Percentiles rank a stretch among this genome's conserved stretches.
phyloP scores from a whole-genome alignment of 106 monocot genomes.

The Dendrobium chrysotoxum region DNA sequence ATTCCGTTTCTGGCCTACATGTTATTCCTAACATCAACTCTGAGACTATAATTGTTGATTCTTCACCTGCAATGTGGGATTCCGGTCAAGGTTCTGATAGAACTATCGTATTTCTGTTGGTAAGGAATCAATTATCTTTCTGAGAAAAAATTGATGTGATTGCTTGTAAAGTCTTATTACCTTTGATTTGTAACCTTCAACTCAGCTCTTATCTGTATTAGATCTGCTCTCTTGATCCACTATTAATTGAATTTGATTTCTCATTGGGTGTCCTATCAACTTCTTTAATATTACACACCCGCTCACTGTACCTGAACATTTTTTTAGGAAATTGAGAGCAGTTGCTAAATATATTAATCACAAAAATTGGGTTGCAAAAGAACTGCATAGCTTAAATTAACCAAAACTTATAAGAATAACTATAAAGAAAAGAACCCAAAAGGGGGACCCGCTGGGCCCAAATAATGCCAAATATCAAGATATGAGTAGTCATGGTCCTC shows the following conservation, averaged over 20 bases:
- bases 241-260: not conserved
- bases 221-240: not conserved
- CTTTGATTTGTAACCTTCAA: not conserved
- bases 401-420: no score
- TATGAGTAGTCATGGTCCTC: no score
- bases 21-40: slow-evolving; percentile 71
- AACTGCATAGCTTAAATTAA: no score
- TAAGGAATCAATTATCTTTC: slow-evolving; percentile 14
- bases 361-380: no score
- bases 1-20: slow-evolving; percentile 62
- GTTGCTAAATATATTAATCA: no score
- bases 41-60: slow-evolving; percentile 80
- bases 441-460: no score
- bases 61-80: slow-evolving; percentile 73
- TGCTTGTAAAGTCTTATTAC: not conserved
- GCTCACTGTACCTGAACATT: not conserved
- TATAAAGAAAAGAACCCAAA: no score
- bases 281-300: not conserved
- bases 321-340: not conserved
- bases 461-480: no score
- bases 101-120: slow-evolving; percentile 72
- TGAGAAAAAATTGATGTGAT: not conserved
- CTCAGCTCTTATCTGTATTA: not conserved
- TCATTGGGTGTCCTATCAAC: not conserved
- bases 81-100: slow-evolving; percentile 37